Evolutionary conservation across 2,329 filamentous ascomycete genomes (phyloP).

Genomic region (Aspergillus glaucus): DNA sequence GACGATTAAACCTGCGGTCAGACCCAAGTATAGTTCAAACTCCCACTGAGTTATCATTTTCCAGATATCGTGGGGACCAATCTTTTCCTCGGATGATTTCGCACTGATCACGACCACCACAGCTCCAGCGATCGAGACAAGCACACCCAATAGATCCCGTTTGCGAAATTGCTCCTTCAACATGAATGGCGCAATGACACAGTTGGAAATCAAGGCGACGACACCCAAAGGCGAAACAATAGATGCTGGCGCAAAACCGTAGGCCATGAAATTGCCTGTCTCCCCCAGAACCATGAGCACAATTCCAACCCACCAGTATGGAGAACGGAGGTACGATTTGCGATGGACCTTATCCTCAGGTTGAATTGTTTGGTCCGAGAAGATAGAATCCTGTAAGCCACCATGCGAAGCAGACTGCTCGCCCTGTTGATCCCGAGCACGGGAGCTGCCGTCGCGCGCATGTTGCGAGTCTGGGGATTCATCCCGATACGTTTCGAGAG

Average conservation of each 20-base stretch:
- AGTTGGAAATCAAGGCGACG: constrained; percentile 95
- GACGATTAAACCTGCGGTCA: constrained; percentile 68
- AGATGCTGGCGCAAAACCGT: constrained; percentile 94
- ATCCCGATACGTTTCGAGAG: constrained; percentile 8
- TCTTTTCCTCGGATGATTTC: constrained; percentile 78
- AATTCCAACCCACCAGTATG: constrained; percentile 95
- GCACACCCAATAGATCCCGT: constrained; percentile 79
- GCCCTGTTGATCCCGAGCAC: constrained; percentile 3
- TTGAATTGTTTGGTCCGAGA: constrained; percentile 36
- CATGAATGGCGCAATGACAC: constrained; percentile 89
- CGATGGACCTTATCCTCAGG: constrained; percentile 42
- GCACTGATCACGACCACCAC: constrained; percentile 91
- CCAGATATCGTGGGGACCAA: constrained; percentile 88
- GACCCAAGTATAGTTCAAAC: constrained; percentile 82
- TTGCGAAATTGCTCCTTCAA: constrained; percentile 83
- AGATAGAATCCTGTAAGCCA: constrained; percentile 25
- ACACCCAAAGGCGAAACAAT: constrained; percentile 95
- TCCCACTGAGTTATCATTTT: constrained; percentile 77
- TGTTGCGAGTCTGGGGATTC: constrained; percentile 16
- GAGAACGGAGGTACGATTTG: constrained; percentile 77
- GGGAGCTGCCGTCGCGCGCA: constrained; percentile 29
- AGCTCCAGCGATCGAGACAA: constrained; percentile 79
- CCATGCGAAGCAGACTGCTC: constrained; percentile 40
- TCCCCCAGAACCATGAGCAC: constrained; percentile 89
- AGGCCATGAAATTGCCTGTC: constrained; percentile 92